Evolutionary conservation across 108 stramenopile genomes (phyloP), one percentile per base, ranked within the genome.

Genomic region (Skeletonema potamos): DNA sequence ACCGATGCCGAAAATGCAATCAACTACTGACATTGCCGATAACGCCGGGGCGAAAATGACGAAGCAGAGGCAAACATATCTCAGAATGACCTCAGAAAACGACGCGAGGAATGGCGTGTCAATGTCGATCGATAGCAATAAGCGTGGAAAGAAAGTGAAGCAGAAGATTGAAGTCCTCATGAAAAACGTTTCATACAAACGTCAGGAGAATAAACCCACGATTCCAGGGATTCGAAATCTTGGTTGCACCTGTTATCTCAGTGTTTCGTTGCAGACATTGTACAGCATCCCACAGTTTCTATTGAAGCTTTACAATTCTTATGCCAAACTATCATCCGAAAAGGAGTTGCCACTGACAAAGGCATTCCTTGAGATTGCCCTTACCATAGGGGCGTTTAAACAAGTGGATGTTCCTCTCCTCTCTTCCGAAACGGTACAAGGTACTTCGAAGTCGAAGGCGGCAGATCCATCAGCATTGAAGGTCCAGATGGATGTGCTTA

Each of bases 211-310:
- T 12, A 28, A 62, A 8, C 22, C 28, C 24, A 68, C 24, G 29
- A 79, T 79, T 74, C 77, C 77, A 3, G 77, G 77, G 13, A 79
- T 76, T 62, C 74, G 66, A 60, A 95, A 95, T 63, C 62, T 92
- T 17, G 94, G 94, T 6, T 92, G 92, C 48, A 92, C 94, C 2
- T 95, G 94, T 70, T 95, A 91, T 75, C 68, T 92, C 58, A 87
- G 84, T 64, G 81, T 90, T 0, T 84, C 94, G 0, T 30, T 91
- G n/a, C 94, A 95, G 78, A 84, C 88, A 67, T 70, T 92, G 22
- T 85, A 79, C 58, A 72, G 76, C 39, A 57, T 91, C 6, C 81
- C 77, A 20, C 36, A 68, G 11, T 84, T 84, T 37, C 54, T 84
- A 27, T 22, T 37, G 2, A 62, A 70, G 27, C 57, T 83, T 24